phyloP scores from a whole-genome alignment of 371 early-diverging fungal genomes.

The Rozella allomycis region DNA sequence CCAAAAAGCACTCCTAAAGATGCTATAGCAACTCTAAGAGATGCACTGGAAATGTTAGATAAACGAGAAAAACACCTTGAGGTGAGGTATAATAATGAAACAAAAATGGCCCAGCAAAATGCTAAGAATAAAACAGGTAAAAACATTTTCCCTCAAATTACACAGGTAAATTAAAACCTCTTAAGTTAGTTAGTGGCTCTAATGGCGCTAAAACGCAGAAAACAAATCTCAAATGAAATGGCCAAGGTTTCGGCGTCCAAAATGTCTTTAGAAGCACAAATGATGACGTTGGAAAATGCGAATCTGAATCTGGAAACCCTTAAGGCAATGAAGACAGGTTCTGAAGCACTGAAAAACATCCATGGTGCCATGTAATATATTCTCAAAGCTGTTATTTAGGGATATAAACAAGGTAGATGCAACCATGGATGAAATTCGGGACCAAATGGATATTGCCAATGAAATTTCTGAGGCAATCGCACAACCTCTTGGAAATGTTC shows the following conservation, averaged over 20 bases:
- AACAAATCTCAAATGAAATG: conserved; percentile 57
- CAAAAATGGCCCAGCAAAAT: conserved; percentile 64
- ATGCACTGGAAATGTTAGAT: conserved; percentile 72
- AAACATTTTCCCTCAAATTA: not conserved
- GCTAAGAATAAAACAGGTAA: conserved; percentile 76
- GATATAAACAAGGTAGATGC: conserved; percentile 82
- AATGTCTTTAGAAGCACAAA: conserved; percentile 82
- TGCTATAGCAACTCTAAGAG: conserved; percentile 74
- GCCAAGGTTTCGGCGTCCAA: conserved; percentile 69
- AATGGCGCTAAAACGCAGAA: conserved; percentile 83
- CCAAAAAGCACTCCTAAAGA: conserved; percentile 68
- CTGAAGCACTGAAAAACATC: conserved; percentile 77
- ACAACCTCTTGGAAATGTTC: conserved; percentile 45
- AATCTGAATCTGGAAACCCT: conserved; percentile 87
- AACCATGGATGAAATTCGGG: conserved; percentile 89
- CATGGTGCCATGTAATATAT: conserved; percentile 63
- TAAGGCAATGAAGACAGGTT: conserved; percentile 82
- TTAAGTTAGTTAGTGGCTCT: conserved; percentile 39
- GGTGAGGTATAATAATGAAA: conserved; percentile 64
- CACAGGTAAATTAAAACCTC: not conserved
- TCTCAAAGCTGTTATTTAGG: conserved; percentile 19
- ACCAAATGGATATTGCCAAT: conserved; percentile 87
- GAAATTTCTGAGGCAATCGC: conserved; percentile 85
- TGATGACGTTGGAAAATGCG: conserved; percentile 85
- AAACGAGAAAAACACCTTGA: conserved; percentile 74